A percentile compares a stretch with the other conserved stretches of the same genome.
Evolutionary conservation across 2,329 filamentous ascomycete species (phyloP).

Genomic region (Fusarium goolgardi): DNA sequence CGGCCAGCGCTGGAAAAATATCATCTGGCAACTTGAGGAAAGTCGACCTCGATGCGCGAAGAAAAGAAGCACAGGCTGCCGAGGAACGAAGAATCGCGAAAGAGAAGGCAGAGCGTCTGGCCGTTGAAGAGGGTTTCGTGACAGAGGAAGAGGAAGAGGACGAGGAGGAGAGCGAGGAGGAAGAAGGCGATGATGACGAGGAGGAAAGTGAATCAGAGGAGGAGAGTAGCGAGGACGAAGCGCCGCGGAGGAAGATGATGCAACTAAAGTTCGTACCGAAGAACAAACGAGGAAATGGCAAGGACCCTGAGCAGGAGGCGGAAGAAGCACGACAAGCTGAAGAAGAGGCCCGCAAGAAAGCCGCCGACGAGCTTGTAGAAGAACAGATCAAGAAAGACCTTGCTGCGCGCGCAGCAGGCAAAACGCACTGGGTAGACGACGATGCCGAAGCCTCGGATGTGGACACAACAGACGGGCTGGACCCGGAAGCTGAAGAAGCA

Average conservation of each 20-base stretch:
- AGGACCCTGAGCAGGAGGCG: conserved; percentile 49
- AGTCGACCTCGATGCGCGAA: conserved; percentile 63
- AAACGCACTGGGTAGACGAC: conserved; percentile 90
- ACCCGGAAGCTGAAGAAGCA: conserved; percentile 88
- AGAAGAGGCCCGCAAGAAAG: conserved; percentile 73
- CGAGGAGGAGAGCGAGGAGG: conserved; percentile 57
- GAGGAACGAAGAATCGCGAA: conserved; percentile 61
- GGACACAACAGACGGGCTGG: conserved; percentile 87
- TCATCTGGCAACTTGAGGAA: conserved; percentile 62
- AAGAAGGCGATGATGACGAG: conserved; percentile 52
- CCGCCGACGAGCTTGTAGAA: conserved; percentile 83
- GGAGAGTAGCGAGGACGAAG: conserved; percentile 67
- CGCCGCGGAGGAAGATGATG: conserved; percentile 67
- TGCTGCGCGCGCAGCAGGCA: conserved; percentile 77
- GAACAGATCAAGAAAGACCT: conserved; percentile 88
- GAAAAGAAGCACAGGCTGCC: conserved; percentile 59
- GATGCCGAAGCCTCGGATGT: conserved; percentile 77
- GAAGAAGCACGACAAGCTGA: conserved; percentile 58
- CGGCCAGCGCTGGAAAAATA: conserved; percentile 67
- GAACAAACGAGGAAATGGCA: conserved; percentile 59
- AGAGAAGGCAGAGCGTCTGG: conserved; percentile 62
- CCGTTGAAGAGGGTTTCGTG: conserved; percentile 71
- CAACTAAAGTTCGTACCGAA: conserved; percentile 74
- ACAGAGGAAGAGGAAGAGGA: conserved; percentile 65
- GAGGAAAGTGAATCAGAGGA: conserved; percentile 58